phyloP scores from a whole-genome alignment of 2,329 filamentous ascomycete genomes.

The Nothophoma quercina region DNA sequence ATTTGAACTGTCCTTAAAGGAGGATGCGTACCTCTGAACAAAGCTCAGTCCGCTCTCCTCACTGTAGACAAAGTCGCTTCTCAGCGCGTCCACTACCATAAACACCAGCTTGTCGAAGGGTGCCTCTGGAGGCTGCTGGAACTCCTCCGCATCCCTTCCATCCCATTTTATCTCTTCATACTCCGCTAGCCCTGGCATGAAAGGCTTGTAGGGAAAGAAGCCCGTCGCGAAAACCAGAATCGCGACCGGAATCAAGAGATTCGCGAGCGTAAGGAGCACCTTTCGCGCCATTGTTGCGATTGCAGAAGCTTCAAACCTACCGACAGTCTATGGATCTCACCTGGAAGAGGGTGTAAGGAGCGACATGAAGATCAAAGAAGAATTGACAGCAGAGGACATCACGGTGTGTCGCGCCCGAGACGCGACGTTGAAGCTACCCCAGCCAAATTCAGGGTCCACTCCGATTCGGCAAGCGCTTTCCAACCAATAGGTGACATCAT shows the following conservation, averaged over 20 bases:
- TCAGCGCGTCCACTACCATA: conserved; percentile 94
- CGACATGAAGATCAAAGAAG: conserved; percentile 14
- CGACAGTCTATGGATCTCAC: not conserved
- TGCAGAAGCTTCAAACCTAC: not conserved
- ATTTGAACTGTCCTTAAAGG: not conserved
- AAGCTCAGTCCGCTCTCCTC: conserved; percentile 81
- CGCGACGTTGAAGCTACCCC: conserved; percentile 35
- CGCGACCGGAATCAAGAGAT: conserved; percentile 78
- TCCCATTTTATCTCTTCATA: conserved; percentile 66
- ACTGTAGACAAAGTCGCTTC: conserved; percentile 91
- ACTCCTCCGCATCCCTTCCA: conserved; percentile 30
- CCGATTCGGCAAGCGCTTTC: conserved; percentile 26
- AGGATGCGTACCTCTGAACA: conserved; percentile 75
- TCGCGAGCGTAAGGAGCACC: conserved; percentile 68
- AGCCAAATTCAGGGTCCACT: conserved; percentile 40
- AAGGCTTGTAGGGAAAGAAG: conserved; percentile 98
- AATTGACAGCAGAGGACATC: conserved; percentile 22
- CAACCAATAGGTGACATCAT: conserved; percentile 47
- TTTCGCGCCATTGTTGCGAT: conserved; percentile 35
- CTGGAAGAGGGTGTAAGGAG: conserved; percentile 11
- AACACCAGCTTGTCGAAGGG: conserved; percentile 92
- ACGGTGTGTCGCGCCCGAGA: conserved; percentile 25
- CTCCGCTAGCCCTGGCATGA: conserved; percentile 82
- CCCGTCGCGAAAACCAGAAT: conserved; percentile 77
- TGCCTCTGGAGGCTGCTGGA: conserved; percentile 61